Base-by-base conservation (phyloP, 1,284 basidiomycete species). In the Ustilago esculenta region DNA sequence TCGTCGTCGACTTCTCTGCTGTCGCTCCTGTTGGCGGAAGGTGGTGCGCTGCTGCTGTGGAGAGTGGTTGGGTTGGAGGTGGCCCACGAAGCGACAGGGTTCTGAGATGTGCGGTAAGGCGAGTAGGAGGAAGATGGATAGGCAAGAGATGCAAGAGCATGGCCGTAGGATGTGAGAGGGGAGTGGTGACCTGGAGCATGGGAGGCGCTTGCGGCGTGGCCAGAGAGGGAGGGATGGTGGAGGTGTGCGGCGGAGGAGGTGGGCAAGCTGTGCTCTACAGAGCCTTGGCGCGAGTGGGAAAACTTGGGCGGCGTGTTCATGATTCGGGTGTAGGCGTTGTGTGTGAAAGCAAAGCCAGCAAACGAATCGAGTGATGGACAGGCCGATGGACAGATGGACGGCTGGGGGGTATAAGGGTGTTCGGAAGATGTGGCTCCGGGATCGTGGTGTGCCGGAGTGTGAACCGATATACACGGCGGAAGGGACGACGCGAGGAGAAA, bases 211-310 rank as follows among this genome's bases (percentile, higher is more conserved):
- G 23, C 49, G 14, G 36, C 21, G 30, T 70, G 60, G 2, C 47
- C 40, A 30, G 63, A 45, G 6, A 67, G 37, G 20, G 58, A 61
- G 0, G 68, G 53, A 44, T 71, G 68, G n/a, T 66, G 69, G 6
- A 72, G 54, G 45, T 64, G 55, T 3, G 69, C 55, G 3, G 50
- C 50, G 14, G 68, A 61, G n/a, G 54, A 37, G 20, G 48, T 44
- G 32, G 61, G 46, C 32, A 50, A 10, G 32, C n/a, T 58, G 34
- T 57, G 51, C 44, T 72, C 69, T 9, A 63, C 59, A 3, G 69
- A 72, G 50, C 69, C 59, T 50, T 72, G 69, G 18, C 69, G 57
- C n/a, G 69, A 72, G 32, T 67, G 69, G 12, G 69, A 72, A 47
- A 63, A 72, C 36, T 36, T 57, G 15, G 69, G 69, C 15, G 69